These are phyloP conservation scores for Rhizophagus clarus DNA, from an alignment of 192 early-diverging fungal genomes.

Conservation along the genomic window DNA sequence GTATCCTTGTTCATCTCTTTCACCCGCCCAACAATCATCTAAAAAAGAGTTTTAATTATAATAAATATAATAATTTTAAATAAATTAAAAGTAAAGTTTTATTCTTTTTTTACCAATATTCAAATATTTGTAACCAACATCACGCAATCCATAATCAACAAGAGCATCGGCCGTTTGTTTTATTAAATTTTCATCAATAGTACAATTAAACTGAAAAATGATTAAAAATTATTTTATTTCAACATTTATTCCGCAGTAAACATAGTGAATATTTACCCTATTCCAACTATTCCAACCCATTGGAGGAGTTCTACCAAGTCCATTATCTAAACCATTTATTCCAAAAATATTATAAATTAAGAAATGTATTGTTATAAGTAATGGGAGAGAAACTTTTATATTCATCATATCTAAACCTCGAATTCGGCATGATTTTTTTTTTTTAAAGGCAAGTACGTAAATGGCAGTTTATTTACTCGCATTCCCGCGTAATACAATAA, in stretches of 20 bases:
- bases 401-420: too few species aligned
- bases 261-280: background rate
- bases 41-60: background rate
- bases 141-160: constrained; percentile 40
- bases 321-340: background rate
- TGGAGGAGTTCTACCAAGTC: constrained; percentile 11
- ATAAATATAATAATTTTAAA: background rate
- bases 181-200: constrained; percentile 54
- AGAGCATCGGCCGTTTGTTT: constrained; percentile 51
- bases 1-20: constrained; percentile 36
- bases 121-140: constrained; percentile 57
- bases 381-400: too few species aligned
- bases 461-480: too few species aligned
- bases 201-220: constrained; percentile 38
- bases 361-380: background rate
- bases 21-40: constrained; percentile 60
- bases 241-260: background rate
- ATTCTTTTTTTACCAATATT: constrained; percentile 35
- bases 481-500: too few species aligned
- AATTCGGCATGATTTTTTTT: too few species aligned
- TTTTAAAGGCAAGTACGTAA: too few species aligned
- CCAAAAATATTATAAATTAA: background rate
- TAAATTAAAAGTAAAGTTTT: too few species aligned
- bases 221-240: background rate
- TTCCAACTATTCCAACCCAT: constrained; percentile 22